These are phyloP conservation scores for Penstemon newberryi DNA, from an alignment of 257 asterid species.

Conservation along the genomic window DNA sequence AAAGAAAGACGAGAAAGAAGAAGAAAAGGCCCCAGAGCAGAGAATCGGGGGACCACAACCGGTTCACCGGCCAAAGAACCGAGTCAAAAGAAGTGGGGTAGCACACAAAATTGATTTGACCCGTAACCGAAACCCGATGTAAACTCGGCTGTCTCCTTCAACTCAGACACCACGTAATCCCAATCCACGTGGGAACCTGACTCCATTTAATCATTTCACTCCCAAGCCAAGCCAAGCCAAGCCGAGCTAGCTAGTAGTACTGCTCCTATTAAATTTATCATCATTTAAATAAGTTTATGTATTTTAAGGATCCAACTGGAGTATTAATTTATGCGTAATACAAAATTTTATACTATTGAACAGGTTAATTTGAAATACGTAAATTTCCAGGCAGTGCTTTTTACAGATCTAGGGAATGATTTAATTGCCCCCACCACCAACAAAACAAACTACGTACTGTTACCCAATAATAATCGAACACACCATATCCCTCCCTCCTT, in stretches of 20 bases:
- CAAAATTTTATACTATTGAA: no score
- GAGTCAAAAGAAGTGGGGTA: slow-evolving; percentile 1
- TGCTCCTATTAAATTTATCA: no score
- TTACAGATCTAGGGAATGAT: background rate
- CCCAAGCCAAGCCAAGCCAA: no score
- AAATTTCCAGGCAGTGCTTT: background rate
- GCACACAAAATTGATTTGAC: slow-evolving; percentile 44
- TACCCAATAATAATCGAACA: background rate
- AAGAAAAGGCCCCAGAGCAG: background rate
- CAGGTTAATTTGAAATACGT: background rate
- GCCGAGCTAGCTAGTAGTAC: no score
- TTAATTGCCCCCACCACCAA: background rate
- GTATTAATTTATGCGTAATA: no score
- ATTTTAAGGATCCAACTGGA: background rate
- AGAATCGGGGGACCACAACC: slow-evolving; percentile 1
- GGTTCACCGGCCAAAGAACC: slow-evolving; percentile 5
- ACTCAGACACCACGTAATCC: slow-evolving; percentile 70
- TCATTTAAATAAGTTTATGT: no score
- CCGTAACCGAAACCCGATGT: slow-evolving; percentile 21
- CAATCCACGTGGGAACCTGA: slow-evolving; percentile 62
- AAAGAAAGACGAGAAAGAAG: background rate
- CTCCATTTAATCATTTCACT: background rate
- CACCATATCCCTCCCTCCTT: background rate
- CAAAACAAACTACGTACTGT: background rate
- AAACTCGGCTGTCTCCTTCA: slow-evolving; percentile 59